Percentiles rank a stretch among this genome's conserved stretches.
Evolutionary conservation across 345 rosid genomes (phyloP).

Genomic region (Pugionium cornutum): DNA sequence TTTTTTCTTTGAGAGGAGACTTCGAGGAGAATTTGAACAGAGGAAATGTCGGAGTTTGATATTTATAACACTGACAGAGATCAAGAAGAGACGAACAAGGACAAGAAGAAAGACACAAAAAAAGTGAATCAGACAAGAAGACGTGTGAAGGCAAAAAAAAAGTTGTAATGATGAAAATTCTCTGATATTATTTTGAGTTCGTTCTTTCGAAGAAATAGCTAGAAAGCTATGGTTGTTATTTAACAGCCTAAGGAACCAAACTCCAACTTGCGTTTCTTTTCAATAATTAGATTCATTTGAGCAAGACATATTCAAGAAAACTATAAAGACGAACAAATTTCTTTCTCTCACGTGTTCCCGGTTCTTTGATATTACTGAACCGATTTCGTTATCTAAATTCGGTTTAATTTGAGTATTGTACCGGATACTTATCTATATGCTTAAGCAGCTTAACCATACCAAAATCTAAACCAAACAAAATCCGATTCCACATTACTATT

Average conservation of each 20-base stretch:
- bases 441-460: no score
- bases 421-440: no score
- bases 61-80: conserved; percentile 44
- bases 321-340: conserved; percentile 26
- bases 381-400: no score
- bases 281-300: conserved; percentile 26
- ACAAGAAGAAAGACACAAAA: conserved; percentile 33
- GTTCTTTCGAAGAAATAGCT: conserved; percentile 47
- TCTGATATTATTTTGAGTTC: conserved; percentile 41
- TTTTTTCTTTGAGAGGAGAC: no score
- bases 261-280: conserved; percentile 58
- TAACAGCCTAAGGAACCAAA: conserved; percentile 50
- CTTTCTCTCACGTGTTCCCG: conserved; percentile 34
- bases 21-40: conserved; percentile 33
- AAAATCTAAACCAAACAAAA: conserved; percentile 5
- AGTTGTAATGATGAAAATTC: conserved; percentile 36
- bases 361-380: conserved; percentile 12
- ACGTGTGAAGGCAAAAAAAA: conserved; percentile 37
- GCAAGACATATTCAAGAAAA: conserved; percentile 33
- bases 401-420: no score
- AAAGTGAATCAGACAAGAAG: conserved; percentile 39
- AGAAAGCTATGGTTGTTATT: conserved; percentile 50
- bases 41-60: conserved; percentile 40
- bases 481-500: conserved; percentile 21
- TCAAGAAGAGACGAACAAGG: conserved; percentile 25